A percentile compares a stretch with the other conserved stretches of the same genome.
Conservation (phyloP, 1,284 basidiomycete species). For the Afroboletus lepidellus region DNA sequence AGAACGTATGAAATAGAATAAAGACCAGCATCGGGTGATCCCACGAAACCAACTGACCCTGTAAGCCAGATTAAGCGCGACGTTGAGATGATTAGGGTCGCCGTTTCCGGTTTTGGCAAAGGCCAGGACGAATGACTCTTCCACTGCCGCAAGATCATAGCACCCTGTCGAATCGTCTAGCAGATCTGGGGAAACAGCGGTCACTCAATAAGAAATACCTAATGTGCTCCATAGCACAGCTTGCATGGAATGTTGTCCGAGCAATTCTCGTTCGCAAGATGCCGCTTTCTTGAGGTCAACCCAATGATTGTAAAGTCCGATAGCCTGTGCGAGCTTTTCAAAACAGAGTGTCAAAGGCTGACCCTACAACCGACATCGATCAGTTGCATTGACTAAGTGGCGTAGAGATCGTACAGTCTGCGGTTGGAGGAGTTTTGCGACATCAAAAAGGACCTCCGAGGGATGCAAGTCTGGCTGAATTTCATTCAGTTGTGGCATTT, state of each 20-base stretch:
- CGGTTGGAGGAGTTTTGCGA: constrained; percentile 33
- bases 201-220: constrained; percentile 41
- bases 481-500: constrained; percentile 60
- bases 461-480: constrained; percentile 77
- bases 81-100: constrained; percentile 60
- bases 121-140: constrained; percentile 67
- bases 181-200: not conserved
- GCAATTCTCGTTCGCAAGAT: constrained; percentile 58
- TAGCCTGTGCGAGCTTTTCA: constrained; percentile 61
- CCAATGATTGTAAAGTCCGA: constrained; percentile 71
- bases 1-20: constrained; percentile 17
- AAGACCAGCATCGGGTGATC: constrained; percentile 3
- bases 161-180: constrained; percentile 50
- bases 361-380: constrained; percentile 44
- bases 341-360: constrained; percentile 72
- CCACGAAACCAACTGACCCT: constrained; percentile 42
- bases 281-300: constrained; percentile 52
- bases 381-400: constrained; percentile 1
- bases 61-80: constrained; percentile 63
- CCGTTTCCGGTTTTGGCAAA: constrained; percentile 58
- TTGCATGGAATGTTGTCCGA: constrained; percentile 70
- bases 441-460: constrained; percentile 69
- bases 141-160: constrained; percentile 56
- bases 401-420: constrained; percentile 27
- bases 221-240: constrained; percentile 67